Base-by-base conservation (phyloP, 192 early-diverging fungal genomes). In the Paraglomus occultum region DNA sequence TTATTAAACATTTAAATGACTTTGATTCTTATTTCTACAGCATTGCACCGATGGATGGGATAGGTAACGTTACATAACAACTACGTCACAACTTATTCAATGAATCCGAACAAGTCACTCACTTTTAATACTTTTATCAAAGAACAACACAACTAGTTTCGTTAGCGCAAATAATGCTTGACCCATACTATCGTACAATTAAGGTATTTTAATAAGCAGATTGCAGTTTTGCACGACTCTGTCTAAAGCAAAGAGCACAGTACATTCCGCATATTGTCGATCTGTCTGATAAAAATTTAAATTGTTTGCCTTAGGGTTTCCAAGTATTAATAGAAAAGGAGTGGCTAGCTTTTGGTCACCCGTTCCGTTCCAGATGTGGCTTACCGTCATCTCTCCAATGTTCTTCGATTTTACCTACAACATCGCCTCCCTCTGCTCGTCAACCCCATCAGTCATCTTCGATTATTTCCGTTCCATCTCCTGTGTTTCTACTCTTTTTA, bases 21-120 rank as follows among this genome's bases (percentile, higher is more conserved):
- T 4, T 45, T 14, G 11, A n/a, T 64, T 12, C 40, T 18, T 15
- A 38, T 70, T n/a, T 64, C 44, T 17, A 15, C 47, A 79, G 76
- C 79, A 80, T 53, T 80, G 79, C 52, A 80, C 79, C 14, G 79
- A 80, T 55, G 79, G 79, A 4, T 80, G 79, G 79, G 79, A 80
- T 18, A 73, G 77, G 63, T 64, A 64, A 22, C 8, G 11, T 49
- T 31, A 31, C 22, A 14, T 17, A 49, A 18, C 23, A 3, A 7
- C 8, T 20, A 12, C 6, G 20, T 49, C 15, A 50, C 6, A 31
- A 6, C 17, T 5, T 44, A 43, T 44, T 62, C 18, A 31, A 31
- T 2, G 31, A 31, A 31, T 3, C 1, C 31, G 31, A 31, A 31
- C 31, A 31, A 31, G 31, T 31, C 1, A 31, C 31, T 31, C 31